Percentiles rank a stretch among this genome's conserved stretches.
phyloP scores from a whole-genome alignment of 2,329 filamentous ascomycete species.

The Cladosporium velox region DNA sequence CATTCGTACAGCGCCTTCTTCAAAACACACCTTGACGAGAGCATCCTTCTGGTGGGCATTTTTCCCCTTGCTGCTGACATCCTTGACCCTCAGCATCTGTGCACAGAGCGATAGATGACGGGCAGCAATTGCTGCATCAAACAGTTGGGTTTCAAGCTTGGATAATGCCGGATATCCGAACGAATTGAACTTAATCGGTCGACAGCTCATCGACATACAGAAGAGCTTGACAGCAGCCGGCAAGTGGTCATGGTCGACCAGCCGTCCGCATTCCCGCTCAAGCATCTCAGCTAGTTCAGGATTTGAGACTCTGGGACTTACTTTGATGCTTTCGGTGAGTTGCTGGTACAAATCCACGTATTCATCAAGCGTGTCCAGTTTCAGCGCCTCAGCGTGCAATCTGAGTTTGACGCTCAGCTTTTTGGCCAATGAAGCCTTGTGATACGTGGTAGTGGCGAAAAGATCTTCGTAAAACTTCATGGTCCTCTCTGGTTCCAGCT shows the following conservation, averaged over 20 bases:
- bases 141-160: background rate
- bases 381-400: slow-evolving; percentile 3
- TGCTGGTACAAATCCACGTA: background rate
- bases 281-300: background rate
- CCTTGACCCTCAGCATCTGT: slow-evolving; percentile 6
- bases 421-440: background rate
- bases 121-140: background rate
- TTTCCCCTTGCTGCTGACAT: background rate
- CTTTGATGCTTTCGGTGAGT: background rate
- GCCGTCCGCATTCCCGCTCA: background rate
- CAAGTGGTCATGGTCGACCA: background rate
- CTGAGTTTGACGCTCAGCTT: background rate
- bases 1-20: background rate
- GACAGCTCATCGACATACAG: background rate
- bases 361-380: background rate
- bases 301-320: background rate
- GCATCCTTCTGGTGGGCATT: slow-evolving; percentile 1
- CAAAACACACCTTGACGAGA: slow-evolving; percentile 1
- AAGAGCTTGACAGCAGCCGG: slow-evolving; percentile 4
- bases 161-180: background rate
- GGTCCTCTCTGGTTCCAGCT: background rate
- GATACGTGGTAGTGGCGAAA: background rate
- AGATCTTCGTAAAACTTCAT: slow-evolving; percentile 5
- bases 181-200: background rate
- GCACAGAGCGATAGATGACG: slow-evolving; percentile 7